Evolutionary conservation across 2,329 filamentous ascomycete species (phyloP).

Genomic region (Ophiostoma triangulosporum): DNA sequence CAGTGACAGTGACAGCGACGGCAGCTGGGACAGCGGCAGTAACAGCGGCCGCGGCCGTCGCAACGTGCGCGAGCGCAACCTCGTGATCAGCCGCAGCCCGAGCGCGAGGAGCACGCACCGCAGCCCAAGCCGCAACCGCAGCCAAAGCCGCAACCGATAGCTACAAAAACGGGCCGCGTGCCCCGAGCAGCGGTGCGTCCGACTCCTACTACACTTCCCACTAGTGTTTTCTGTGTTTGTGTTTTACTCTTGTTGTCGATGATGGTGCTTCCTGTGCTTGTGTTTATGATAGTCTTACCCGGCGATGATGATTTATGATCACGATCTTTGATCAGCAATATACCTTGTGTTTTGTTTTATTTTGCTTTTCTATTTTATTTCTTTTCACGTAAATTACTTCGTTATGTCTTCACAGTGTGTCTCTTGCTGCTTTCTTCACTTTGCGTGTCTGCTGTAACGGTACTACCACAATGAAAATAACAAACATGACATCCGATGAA

Average conservation of each 20-base stretch:
- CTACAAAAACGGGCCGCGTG: background rate
- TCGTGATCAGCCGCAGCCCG: constrained; percentile 9
- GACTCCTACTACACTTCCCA: constrained; percentile 12
- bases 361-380: background rate
- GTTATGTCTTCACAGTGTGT: background rate
- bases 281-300: no score
- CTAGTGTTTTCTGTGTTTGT: no score
- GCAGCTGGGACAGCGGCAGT: background rate
- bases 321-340: background rate
- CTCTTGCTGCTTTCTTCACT: background rate
- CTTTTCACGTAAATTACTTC: background rate
- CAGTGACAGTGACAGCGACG: constrained; percentile 10
- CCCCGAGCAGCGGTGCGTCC: constrained; percentile 9
- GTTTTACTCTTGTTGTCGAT: no score
- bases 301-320: background rate
- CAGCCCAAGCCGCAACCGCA: constrained; percentile 9
- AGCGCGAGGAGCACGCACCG: constrained; percentile 7
- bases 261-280: no score
- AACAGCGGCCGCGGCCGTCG: constrained; percentile 16
- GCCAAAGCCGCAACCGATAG: constrained; percentile 1
- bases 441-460: background rate
- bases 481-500: background rate
- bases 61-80: constrained; percentile 10
- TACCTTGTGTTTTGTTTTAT: background rate
- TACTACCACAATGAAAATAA: background rate